Base-by-base conservation (phyloP, 352 stramenopile genomes). In the Phytopythium kandeliae region DNA sequence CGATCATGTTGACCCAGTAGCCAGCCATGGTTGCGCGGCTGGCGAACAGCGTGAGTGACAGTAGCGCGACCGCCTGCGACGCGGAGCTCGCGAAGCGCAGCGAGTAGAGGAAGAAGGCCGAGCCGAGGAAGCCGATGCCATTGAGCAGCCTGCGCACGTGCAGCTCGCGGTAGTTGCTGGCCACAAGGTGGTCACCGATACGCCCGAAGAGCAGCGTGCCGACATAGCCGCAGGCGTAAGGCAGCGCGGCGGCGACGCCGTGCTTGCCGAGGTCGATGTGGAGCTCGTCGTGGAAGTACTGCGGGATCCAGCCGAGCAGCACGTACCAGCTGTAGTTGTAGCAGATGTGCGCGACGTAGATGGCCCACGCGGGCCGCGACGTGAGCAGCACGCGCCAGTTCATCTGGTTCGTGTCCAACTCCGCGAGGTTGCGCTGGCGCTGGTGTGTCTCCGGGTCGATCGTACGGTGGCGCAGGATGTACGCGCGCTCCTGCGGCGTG, bases 1-100 rank as follows among this genome's bases (percentile, higher is more conserved):
- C 85, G 51, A 95, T 91, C 85, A 95, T 95, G 60, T 95, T 95
- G 54, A 95, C 80, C 82, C 82, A 95, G 62, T 88, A 95, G 17
- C 85, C 85, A 38, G 78, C 78, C 57, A 88, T 83, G 11, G 82
- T 70, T 11, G 77, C 76, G 35, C 85, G 85, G 50, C 71, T 78
- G 21, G 84, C 75, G 58, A 93, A 92, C 15, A 95, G 66, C 37
- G 82, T 89, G 30, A 90, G 47, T 25, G 68, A 93, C 37, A 95
- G 61, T 35, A 95, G 67, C 2, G 63, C 64, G 13, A 93, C 69
- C 15, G 85, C 85, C 24, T 57, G 59, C 0, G 74, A 53, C 6
- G 78, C 66, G 28, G 63, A 62, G 31, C 72, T 81, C 3, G 77
- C 82, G 22, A 83, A 81, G n/a, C 82, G 77, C 26, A 95, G 56